Base-by-base conservation (phyloP, 768 basidiomycete genomes). In the Cubamyces sp. region DNA sequence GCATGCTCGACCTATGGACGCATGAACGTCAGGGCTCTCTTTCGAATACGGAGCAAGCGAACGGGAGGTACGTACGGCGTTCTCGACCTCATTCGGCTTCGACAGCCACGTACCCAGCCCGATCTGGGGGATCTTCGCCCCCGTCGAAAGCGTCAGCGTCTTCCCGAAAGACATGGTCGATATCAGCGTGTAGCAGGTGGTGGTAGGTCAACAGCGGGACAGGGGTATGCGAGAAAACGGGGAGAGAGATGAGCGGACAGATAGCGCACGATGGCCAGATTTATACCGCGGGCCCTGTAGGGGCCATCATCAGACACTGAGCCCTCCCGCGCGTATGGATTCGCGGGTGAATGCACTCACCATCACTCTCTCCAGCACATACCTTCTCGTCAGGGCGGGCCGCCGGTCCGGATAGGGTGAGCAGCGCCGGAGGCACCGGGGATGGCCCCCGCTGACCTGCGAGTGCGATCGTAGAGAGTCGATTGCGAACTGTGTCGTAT, bases 61-160 rank as follows among this genome's bases (percentile, higher is more conserved):
- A 28, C 23, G n/a, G 41, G 14, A 48, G 8, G 18, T 15, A 69
- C 78, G 41, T 71, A 91, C 90, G 46, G 89, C 87, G 39, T 79
- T 78, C 75, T 89, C 87, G 61, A 93, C 92, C 71, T 94, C 89
- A 26, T 85, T 79, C 9, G 87, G 87, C 70, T 87, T 78, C 7
- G 90, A 87, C 58, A 87, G 79, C 91, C 91, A 94, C 18, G 91
- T 92, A 5, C 92, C 93, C 40, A 93, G 80, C 42, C 93, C 93
- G 67, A 94, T 85, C 74, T 88, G 86, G 37, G 90, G 91, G 66
- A 94, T 78, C 53, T 74, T 66, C 42, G 78, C 76, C 2, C 87
- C 86, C 56, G 76, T 79, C 67, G 76, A 75, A 64, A 86, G 77
- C 16, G 73, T 67, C 63, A 82, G 14, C 11, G 61, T 52, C 60